These are phyloP conservation scores for Adenanthera pavonina DNA, from an alignment of 306 rosid genomes.

Conservation along the genomic window DNA sequence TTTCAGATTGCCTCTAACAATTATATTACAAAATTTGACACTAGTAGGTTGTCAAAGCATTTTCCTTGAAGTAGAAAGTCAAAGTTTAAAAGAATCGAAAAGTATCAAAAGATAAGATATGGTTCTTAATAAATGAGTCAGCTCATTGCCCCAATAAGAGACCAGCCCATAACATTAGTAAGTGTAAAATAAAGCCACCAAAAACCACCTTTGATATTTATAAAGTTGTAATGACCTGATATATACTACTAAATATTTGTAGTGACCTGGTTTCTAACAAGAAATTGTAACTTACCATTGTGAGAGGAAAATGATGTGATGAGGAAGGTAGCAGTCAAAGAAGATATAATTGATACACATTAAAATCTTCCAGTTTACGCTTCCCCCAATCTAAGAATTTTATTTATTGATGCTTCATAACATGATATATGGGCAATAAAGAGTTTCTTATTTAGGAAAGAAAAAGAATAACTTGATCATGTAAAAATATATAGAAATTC, in stretches of 20 bases:
- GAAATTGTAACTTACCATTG: conserved; percentile 38
- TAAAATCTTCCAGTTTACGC: conserved; percentile 24
- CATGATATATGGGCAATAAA: conserved; percentile 27
- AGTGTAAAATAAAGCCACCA: conserved; percentile 27
- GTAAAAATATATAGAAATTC: conserved; percentile 25
- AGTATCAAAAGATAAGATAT: conserved; percentile 4
- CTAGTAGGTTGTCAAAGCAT: background rate
- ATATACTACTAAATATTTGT: background rate
- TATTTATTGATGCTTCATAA: conserved; percentile 36
- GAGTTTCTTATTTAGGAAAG: conserved; percentile 9
- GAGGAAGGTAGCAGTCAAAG: conserved; percentile 34
- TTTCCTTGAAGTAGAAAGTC: conserved; percentile 13
- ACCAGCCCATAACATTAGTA: conserved; percentile 15
- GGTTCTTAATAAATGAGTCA: conserved; percentile 5
- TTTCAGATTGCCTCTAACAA: background rate
- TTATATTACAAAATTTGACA: conserved; percentile 21
- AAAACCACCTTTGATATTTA: conserved; percentile 30
- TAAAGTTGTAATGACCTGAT: conserved; percentile 7
- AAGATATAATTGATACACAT: conserved; percentile 26
- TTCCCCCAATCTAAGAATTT: conserved; percentile 26
- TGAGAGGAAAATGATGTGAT: conserved; percentile 12
- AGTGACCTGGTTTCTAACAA: conserved; percentile 26
- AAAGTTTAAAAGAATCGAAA: conserved; percentile 13
- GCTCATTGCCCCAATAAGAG: conserved; percentile 3
- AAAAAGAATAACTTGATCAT: conserved; percentile 13